Base-by-base conservation (phyloP, 2,329 filamentous ascomycete species). In the Sodiomyces alkalinus region DNA sequence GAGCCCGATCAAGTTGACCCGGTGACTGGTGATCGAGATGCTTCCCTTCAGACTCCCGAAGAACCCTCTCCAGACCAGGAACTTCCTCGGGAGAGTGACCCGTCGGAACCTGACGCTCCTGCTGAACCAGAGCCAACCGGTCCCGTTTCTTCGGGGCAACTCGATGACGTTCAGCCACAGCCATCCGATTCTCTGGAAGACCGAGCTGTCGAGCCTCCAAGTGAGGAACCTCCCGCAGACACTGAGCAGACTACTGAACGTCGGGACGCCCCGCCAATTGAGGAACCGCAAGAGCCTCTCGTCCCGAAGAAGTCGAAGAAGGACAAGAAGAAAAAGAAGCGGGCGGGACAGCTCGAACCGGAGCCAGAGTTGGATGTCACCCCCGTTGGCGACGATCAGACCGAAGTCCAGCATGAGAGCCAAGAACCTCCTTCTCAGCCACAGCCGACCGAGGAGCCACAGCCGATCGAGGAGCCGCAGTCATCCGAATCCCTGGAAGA, bases 41-140 rank as follows among this genome's bases (percentile, higher is more conserved):
- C 22, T 11, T 38, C 41, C 11, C 11, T 39, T 13, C 41, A 46
- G 14, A 33, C 39, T 18, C 43, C 43, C 4, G 45, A 50, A 31
- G 35, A 36, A 17, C 33, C 28, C 11, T 27, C 35, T n/a, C 31
- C 12, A 3, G 25, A 28, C 12, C 21, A 12, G 8, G 21, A 23
- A 11, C 21, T 22, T 24, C n/a, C n/a, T n/a, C n/a, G n/a, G n/a
- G n/a, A n/a, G n/a, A n/a, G n/a, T n/a, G n/a, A n/a, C n/a, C n/a
- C n/a, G n/a, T n/a, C n/a, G n/a, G n/a, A n/a, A n/a, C n/a, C n/a
- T n/a, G n/a, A n/a, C n/a, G n/a, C n/a, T n/a, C n/a, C n/a, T n/a
- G n/a, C n/a, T n/a, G n/a, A n/a, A n/a, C n/a, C n/a, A n/a, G n/a
- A n/a, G n/a, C n/a, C n/a, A n/a, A n/a, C n/a, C n/a, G n/a, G n/a